Percentiles rank a stretch among this genome's conserved stretches.
phyloP scores from a whole-genome alignment of 2,329 filamentous ascomycete species.

The Volutella citrinella region DNA sequence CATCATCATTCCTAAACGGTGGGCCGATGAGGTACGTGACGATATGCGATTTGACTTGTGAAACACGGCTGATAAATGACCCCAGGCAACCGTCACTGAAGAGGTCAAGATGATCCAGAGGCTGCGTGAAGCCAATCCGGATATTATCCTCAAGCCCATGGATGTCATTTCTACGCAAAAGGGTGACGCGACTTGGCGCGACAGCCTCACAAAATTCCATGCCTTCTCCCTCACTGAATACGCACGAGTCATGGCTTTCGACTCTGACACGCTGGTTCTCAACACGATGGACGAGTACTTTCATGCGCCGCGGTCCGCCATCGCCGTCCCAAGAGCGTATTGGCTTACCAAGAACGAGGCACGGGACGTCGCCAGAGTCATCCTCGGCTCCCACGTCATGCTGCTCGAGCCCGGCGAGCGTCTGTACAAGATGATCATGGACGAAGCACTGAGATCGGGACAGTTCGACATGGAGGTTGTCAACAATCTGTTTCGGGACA shows the following conservation, averaged over 20 bases:
- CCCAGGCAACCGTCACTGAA: not conserved
- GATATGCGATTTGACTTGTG: too few relatives aligned
- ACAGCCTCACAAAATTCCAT: slow-evolving; percentile 11
- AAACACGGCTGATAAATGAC: not conserved
- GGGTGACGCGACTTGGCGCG: slow-evolving; percentile 10
- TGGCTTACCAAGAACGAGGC: slow-evolving; percentile 3
- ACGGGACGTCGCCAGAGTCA: not conserved
- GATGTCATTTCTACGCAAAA: slow-evolving; percentile 7
- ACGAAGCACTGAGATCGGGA: slow-evolving; percentile 7
- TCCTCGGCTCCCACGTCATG: slow-evolving; percentile 9
- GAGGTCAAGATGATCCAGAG: slow-evolving; percentile 1
- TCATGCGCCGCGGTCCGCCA: not conserved
- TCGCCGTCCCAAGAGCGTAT: slow-evolving; percentile 8
- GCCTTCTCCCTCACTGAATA: slow-evolving; percentile 8
- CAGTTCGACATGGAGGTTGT: slow-evolving; percentile 14
- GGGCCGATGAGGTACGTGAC: not conserved
- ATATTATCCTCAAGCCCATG: slow-evolving; percentile 6
- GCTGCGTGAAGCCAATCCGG: not conserved
- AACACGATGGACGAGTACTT: slow-evolving; percentile 11
- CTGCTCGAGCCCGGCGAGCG: slow-evolving; percentile 7
- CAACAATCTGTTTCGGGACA: slow-evolving; percentile 11
- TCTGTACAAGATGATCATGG: slow-evolving; percentile 3
- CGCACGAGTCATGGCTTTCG: slow-evolving; percentile 10
- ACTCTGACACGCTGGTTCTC: slow-evolving; percentile 9
- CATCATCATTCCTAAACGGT: slow-evolving; percentile 4